Base-by-base conservation (phyloP, 306 rosid genomes). In the Trifolium subterraneum region DNA sequence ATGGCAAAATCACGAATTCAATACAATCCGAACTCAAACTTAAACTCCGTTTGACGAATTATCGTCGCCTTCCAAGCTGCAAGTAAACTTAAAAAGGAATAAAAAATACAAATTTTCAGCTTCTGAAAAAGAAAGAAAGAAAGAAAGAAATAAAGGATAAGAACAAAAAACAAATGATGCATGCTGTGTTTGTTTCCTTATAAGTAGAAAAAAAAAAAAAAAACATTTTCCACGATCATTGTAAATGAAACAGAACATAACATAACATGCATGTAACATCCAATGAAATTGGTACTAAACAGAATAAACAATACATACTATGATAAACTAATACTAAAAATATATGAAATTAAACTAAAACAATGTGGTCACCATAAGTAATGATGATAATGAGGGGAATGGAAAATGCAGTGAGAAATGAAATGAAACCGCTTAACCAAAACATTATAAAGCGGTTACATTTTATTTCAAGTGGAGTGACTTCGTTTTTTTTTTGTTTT, bases 1-100 rank as follows among this genome's bases (percentile, higher is more conserved):
- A n/a, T 18, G 16, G n/a, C 22, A 42, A 71, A 76, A 74, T 68
- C 33, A 44, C 44, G 36, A 10, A 27, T 15, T 75, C 29, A 70
- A 44, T 60, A 63, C 3, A 71, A 77, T 31, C 27, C 62, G 16
- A 51, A 72, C 15, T n/a, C 14, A 33, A 45, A 72, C 14, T 44
- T 4, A 52, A 51, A 16, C 23, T 51, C 25, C 11, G 3, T 51
- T 16, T 3, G 23, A 16, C 20, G 23, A 80, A 60, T n/a, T n/a
- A n/a, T 13, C 3, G 60, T 50, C 15, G 11, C 19, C 64, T 31
- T 3, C 16, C 6, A 64, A 10, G 50, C 6, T 3, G 25, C 7
- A 64, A 10, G 51, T 10, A 59, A 15, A 76, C 9, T 36, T 55
- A 38, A 15, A 38, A 13, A 25, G 0, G 15, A 33, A 47, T 2